A percentile compares a stretch with the other conserved stretches of the same genome.
Evolutionary conservation across 1,139 yeast genomes (phyloP).

Genomic region (Scheffersomyces segobiensis): DNA sequence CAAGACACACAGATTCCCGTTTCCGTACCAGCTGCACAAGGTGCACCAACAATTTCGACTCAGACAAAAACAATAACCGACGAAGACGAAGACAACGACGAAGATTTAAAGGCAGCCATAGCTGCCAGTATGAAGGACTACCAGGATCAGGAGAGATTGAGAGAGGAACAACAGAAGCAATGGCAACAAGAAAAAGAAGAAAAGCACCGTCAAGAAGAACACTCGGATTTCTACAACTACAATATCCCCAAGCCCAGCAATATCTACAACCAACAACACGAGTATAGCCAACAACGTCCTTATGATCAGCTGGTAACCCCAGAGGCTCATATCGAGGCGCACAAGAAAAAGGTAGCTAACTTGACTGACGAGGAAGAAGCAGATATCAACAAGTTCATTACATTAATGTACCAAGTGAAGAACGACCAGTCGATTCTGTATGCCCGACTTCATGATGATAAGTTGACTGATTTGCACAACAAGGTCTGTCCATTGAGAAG

Average conservation of each 20-base stretch:
- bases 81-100: constrained; percentile 82
- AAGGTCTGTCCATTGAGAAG: constrained; percentile 71
- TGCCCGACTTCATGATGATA: constrained; percentile 40
- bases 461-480: constrained; percentile 63
- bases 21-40: constrained; percentile 13
- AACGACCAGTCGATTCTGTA: constrained; percentile 54
- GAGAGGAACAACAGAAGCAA: constrained; percentile 7
- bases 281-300: constrained; percentile 3
- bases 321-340: constrained; percentile 4
- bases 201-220: constrained; percentile 16
- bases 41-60: not conserved
- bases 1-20: constrained; percentile 46
- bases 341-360: constrained; percentile 21
- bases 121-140: constrained; percentile 87
- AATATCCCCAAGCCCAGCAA: constrained; percentile 2
- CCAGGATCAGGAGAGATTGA: constrained; percentile 39
- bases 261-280: constrained; percentile 3
- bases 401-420: constrained; percentile 58
- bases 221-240: constrained; percentile 34
- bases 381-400: constrained; percentile 67
- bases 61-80: constrained; percentile 14
- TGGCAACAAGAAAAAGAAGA: constrained; percentile 15
- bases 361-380: constrained; percentile 65
- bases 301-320: constrained; percentile 13
- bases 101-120: constrained; percentile 89